A percentile compares a stretch with the other conserved stretches of the same genome.
Conservation (phyloP, 1,139 yeast genomes). For the Insectozyma bohioensis region DNA sequence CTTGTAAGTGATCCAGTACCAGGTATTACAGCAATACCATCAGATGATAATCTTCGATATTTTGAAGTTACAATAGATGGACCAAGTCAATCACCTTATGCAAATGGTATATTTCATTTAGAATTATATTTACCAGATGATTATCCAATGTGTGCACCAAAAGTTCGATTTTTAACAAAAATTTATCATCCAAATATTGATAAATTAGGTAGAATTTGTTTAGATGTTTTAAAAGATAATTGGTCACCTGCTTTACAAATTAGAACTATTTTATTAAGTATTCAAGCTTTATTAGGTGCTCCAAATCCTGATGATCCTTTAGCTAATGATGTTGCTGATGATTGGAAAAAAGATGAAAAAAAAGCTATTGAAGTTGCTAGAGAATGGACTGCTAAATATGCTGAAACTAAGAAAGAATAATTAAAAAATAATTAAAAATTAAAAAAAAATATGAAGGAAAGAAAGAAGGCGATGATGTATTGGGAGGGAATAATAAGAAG, state of each 20-base stretch:
- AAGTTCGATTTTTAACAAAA: conserved; percentile 86
- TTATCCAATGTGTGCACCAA: conserved; percentile 92
- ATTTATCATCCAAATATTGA: conserved; percentile 97
- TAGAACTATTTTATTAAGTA: conserved; percentile 86
- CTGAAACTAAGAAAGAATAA: conserved; percentile 25
- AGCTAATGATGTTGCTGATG: conserved; percentile 96
- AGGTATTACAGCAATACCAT: conserved; percentile 90
- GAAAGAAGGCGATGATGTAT: no score
- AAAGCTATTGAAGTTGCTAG: conserved; percentile 82
- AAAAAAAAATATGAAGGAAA: background rate
- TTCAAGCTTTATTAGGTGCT: conserved; percentile 91
- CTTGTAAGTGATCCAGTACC: conserved; percentile 94
- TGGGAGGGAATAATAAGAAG: background rate
- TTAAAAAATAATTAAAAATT: background rate
- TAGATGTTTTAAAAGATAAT: conserved; percentile 84
- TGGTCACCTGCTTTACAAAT: conserved; percentile 99
- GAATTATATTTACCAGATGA: conserved; percentile 86
- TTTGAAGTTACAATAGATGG: conserved; percentile 87
- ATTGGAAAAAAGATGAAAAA: conserved; percentile 86
- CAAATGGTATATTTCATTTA: conserved; percentile 69
- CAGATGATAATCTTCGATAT: conserved; percentile 88
- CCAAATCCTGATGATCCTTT: conserved; percentile 99
- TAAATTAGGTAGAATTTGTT: conserved; percentile 89
- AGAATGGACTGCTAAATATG: conserved; percentile 80
- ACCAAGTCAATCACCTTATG: conserved; percentile 83